These are phyloP conservation scores for Fusarium avenaceum DNA, from an alignment of 2,329 filamentous ascomycete species.

Conservation along the genomic window DNA sequence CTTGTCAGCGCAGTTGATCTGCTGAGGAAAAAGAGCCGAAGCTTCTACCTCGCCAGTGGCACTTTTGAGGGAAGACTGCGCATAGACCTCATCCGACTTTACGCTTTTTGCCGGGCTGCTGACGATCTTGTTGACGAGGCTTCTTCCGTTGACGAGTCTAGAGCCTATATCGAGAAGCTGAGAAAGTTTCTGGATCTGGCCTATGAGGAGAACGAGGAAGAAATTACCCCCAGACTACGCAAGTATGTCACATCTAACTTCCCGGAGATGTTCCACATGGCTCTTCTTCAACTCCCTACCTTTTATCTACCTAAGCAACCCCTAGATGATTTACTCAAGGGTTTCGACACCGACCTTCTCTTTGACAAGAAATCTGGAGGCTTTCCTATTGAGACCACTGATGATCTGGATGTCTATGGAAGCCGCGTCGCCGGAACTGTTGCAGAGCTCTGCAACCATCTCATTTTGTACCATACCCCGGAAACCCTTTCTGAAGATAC, in stretches of 20 bases:
- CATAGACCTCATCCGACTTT: constrained; percentile 76
- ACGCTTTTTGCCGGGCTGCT: constrained; percentile 80
- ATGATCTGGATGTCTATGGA: constrained; percentile 73
- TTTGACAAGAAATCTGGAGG: constrained; percentile 57
- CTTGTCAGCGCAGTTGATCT: constrained; percentile 70
- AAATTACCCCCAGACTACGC: constrained; percentile 7
- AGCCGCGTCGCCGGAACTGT: constrained; percentile 80
- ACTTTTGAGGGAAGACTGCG: constrained; percentile 76
- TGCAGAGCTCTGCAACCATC: constrained; percentile 75
- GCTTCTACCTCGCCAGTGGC: constrained; percentile 79
- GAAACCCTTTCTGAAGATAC: constrained; percentile 11
- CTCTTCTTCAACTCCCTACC: constrained; percentile 71
- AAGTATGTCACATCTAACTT: constrained; percentile 64
- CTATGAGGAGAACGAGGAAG: constrained; percentile 21
- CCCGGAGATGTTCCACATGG: constrained; percentile 64
- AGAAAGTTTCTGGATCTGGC: constrained; percentile 68
- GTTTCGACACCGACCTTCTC: constrained; percentile 76
- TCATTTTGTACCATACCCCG: constrained; percentile 72
- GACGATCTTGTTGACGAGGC: constrained; percentile 81
- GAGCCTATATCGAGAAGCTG: constrained; percentile 70
- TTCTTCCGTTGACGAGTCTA: constrained; percentile 63
- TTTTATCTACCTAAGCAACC: constrained; percentile 69
- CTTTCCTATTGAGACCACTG: constrained; percentile 70
- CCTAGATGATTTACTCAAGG: constrained; percentile 73
- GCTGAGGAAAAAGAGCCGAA: constrained; percentile 75